Conservation (phyloP, 371 early-diverging fungal genomes). For the Saksenaea vasiformis region DNA sequence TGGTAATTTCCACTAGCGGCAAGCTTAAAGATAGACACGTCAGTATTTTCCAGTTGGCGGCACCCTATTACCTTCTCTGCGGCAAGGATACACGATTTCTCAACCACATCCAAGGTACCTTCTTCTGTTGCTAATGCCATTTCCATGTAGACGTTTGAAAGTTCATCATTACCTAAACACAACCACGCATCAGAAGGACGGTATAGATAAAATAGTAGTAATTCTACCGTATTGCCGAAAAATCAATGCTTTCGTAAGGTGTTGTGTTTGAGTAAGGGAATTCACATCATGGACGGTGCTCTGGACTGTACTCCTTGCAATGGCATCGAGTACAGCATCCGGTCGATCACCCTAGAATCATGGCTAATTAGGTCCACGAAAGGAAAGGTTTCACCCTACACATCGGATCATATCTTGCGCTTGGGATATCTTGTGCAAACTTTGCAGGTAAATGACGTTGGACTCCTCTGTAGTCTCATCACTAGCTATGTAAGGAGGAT, state of each 20-base stretch:
- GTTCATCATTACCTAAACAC: constrained; percentile 15
- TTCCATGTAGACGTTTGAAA: constrained; percentile 23
- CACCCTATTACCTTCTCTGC: constrained; percentile 25
- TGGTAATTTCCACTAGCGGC: constrained; percentile 25
- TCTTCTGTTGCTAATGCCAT: constrained; percentile 17
- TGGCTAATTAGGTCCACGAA: background rate
- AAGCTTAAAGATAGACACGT: constrained; percentile 16
- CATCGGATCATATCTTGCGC: constrained; percentile 21
- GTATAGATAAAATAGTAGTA: background rate
- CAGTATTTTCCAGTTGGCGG: background rate
- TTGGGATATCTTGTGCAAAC: constrained; percentile 10
- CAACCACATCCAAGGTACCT: constrained; percentile 26
- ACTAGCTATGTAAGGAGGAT: constrained; percentile 1
- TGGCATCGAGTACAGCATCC: constrained; percentile 19
- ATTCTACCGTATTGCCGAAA: constrained; percentile 31
- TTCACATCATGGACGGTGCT: constrained; percentile 24
- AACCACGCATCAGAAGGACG: background rate
- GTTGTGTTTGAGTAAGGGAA: constrained; percentile 19
- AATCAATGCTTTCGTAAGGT: constrained; percentile 18
- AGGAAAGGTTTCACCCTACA: background rate
- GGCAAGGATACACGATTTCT: constrained; percentile 25
- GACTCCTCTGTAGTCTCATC: constrained; percentile 5
- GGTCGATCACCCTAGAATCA: constrained; percentile 18
- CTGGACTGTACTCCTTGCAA: constrained; percentile 17
- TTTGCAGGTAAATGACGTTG: constrained; percentile 18